Conservation (phyloP, 768 basidiomycete genomes). For the Lactifluus pinguis region DNA sequence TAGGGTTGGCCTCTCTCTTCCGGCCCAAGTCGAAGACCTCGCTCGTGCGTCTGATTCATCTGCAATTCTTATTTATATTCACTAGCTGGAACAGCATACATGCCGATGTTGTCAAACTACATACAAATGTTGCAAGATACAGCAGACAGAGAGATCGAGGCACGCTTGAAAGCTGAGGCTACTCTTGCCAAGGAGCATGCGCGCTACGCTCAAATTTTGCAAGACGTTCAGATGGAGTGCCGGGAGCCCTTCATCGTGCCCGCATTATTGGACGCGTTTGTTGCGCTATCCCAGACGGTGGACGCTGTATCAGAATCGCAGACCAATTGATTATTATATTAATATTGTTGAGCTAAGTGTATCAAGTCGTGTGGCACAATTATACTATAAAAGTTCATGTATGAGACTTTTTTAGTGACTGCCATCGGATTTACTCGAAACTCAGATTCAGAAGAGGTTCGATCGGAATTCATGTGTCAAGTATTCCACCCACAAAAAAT, state of each 20-base stretch:
- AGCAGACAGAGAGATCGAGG: neutral
- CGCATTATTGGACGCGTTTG: constrained; percentile 27
- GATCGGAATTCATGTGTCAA: neutral
- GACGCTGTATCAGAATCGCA: constrained; percentile 1
- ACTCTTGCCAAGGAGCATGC: constrained; percentile 9
- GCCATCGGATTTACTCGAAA: neutral
- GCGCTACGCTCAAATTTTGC: constrained; percentile 10
- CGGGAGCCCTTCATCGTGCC: constrained; percentile 26
- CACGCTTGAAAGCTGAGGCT: neutral
- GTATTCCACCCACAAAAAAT: neutral
- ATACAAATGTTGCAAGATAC: neutral
- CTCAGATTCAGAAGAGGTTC: neutral
- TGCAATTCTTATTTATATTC: neutral
- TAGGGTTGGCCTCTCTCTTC: neutral
- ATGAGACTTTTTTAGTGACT: neutral
- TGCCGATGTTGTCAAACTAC: neutral
- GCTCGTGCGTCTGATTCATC: neutral
- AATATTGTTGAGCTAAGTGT: neutral
- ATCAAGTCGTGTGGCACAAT: neutral
- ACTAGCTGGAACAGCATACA: neutral
- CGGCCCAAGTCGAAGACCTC: neutral
- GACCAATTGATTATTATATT: neutral
- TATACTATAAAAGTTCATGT: neutral
- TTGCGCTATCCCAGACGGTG: constrained; percentile 23
- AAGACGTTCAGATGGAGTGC: constrained; percentile 18